Percentiles rank a stretch among this genome's conserved stretches.
Evolutionary conservation across 331 rosid species (phyloP).

Genomic region (Spiraea crenata): DNA sequence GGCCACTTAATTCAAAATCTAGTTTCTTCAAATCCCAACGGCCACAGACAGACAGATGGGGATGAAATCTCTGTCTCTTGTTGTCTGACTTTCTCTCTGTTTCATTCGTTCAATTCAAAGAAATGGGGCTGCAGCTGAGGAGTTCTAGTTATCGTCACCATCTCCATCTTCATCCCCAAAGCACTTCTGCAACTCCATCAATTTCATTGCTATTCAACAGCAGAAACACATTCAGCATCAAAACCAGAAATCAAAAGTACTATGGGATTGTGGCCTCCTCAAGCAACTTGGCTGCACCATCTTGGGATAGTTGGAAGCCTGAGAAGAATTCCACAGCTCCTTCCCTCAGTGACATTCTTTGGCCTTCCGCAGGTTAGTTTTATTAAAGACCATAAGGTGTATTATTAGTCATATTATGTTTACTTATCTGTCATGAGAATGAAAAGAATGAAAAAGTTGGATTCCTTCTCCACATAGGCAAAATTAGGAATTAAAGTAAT

Average conservation of each 20-base stretch:
- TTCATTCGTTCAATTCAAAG: neutral
- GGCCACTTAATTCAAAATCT: constrained; percentile 8
- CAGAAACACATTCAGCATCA: neutral
- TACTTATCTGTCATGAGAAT: no score
- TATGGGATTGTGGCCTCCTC: constrained; percentile 54
- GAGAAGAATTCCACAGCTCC: constrained; percentile 51
- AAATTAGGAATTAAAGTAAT: no score
- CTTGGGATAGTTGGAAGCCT: constrained; percentile 75
- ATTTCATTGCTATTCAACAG: neutral
- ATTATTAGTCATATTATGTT: no score
- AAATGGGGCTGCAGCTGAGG: constrained; percentile 39
- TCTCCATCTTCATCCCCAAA: constrained; percentile 8
- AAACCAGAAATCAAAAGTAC: constrained; percentile 4
- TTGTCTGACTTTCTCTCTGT: neutral
- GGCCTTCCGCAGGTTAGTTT: constrained; percentile 89
- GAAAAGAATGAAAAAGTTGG: no score
- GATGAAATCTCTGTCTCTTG: neutral
- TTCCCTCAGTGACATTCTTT: constrained; percentile 73
- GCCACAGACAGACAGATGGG: neutral
- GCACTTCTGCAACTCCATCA: constrained; percentile 9
- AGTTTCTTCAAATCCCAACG: constrained; percentile 3
- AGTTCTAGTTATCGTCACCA: neutral
- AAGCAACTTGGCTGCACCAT: constrained; percentile 42
- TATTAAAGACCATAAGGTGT: no score
- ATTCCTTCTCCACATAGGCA: no score